Evolutionary conservation across 805 yeast genomes (phyloP).

Genomic region (Hemisphaericaspora nanyangensis): DNA sequence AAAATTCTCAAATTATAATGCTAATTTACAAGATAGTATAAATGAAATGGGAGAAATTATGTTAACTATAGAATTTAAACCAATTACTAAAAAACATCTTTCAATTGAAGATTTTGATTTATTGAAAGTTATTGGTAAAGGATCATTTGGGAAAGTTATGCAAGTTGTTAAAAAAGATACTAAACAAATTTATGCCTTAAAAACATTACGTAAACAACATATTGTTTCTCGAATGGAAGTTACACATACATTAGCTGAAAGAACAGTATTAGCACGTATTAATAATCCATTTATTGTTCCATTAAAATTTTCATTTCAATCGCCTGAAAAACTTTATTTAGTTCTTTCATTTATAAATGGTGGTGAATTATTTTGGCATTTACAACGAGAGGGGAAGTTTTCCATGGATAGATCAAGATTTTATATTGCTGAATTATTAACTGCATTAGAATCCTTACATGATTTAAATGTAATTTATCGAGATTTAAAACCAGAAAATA

Average conservation of each 20-base stretch:
- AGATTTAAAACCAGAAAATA: slow-evolving; percentile 95
- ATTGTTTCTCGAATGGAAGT: slow-evolving; percentile 93
- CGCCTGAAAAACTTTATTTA: slow-evolving; percentile 90
- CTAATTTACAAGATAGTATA: slow-evolving; percentile 22
- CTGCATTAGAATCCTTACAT: slow-evolving; percentile 91
- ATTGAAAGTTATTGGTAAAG: slow-evolving; percentile 94
- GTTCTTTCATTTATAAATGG: slow-evolving; percentile 94
- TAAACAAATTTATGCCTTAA: slow-evolving; percentile 88
- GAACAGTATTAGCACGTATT: slow-evolving; percentile 90
- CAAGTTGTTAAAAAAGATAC: slow-evolving; percentile 97
- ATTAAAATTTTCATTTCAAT: slow-evolving; percentile 90
- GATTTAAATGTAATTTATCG: slow-evolving; percentile 90
- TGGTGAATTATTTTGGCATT: slow-evolving; percentile 92
- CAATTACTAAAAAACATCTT: slow-evolving; percentile 59
- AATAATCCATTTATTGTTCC: slow-evolving; percentile 96
- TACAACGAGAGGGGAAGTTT: slow-evolving; percentile 87
- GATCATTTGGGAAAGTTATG: slow-evolving; percentile 98
- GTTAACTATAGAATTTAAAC: slow-evolving; percentile 66
- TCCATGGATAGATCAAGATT: slow-evolving; percentile 86
- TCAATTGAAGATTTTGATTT: slow-evolving; percentile 90
- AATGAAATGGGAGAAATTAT: slow-evolving; percentile 48
- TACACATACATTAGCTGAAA: slow-evolving; percentile 92
- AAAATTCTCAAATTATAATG: slow-evolving; percentile 34
- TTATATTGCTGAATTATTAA: slow-evolving; percentile 88
- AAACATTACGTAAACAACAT: slow-evolving; percentile 90